phyloP scores from a whole-genome alignment of 2,329 filamentous ascomycete species.

The Dichotomopilus funicola region DNA sequence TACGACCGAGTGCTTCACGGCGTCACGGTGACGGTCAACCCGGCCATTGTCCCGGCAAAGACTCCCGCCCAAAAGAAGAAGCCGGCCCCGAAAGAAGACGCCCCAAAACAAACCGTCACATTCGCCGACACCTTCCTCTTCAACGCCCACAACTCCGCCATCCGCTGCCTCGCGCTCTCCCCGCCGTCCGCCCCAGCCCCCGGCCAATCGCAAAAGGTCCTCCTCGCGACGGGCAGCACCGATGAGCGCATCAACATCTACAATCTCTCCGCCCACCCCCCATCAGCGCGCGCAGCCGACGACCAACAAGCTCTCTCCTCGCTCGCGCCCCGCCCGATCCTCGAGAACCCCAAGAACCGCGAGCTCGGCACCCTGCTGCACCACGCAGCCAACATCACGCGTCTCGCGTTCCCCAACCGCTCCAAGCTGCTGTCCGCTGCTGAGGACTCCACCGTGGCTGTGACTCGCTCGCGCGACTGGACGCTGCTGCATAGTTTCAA shows the following conservation, averaged over 20 bases:
- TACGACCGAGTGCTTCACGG: constrained; percentile 93
- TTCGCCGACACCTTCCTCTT: constrained; percentile 95
- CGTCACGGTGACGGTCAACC: constrained; percentile 61
- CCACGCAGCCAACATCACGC: constrained; percentile 75
- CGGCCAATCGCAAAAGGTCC: constrained; percentile 69
- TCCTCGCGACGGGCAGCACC: constrained; percentile 84
- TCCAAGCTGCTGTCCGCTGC: constrained; percentile 82
- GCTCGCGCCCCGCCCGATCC: constrained; percentile 64
- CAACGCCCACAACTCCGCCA: constrained; percentile 83
- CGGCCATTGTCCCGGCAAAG: constrained; percentile 9
- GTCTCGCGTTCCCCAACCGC: constrained; percentile 73
- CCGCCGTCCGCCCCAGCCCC: constrained; percentile 57
- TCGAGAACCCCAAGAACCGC: constrained; percentile 80
- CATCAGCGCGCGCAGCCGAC: constrained; percentile 39
- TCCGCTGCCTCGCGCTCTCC: constrained; percentile 83
- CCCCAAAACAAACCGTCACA: constrained; percentile 35
- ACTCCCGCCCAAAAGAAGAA: constrained; percentile 14
- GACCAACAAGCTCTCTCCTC: constrained; percentile 56
- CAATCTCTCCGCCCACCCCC: constrained; percentile 68
- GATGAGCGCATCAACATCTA: constrained; percentile 96
- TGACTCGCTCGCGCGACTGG: constrained; percentile 86
- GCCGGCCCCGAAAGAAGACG: constrained; percentile 19
- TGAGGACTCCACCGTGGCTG: constrained; percentile 86
- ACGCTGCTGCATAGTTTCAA: constrained; percentile 81
- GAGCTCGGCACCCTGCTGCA: constrained; percentile 83